Percentiles rank a stretch among this genome's conserved stretches.
Evolutionary conservation across 2,329 filamentous ascomycete species (phyloP).

Genomic region (Blastomyces parvus): DNA sequence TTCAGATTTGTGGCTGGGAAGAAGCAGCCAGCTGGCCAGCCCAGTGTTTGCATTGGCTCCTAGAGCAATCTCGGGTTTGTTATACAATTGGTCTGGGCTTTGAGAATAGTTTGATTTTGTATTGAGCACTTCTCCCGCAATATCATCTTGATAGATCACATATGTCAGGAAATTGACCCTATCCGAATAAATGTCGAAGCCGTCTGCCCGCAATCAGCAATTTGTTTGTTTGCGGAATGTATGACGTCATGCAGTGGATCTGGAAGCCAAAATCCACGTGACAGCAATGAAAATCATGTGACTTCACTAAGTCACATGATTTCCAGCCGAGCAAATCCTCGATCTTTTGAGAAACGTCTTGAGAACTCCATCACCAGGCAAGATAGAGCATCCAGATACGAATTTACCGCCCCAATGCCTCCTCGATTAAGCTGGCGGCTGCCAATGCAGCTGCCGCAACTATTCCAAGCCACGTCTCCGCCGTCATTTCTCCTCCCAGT

Average conservation of each 20-base stretch:
- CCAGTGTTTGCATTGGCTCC: neutral
- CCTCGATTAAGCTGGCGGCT: conserved; percentile 16
- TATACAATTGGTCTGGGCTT: neutral
- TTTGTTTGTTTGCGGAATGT: neutral
- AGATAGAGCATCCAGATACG: neutral
- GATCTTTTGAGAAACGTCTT: neutral
- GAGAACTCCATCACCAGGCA: neutral
- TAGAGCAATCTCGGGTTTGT: neutral
- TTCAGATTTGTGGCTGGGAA: neutral
- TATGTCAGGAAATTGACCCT: neutral
- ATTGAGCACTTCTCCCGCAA: neutral
- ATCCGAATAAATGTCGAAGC: neutral
- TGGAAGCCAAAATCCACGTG: no score
- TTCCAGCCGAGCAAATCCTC: neutral
- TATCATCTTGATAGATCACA: neutral
- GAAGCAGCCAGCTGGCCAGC: neutral
- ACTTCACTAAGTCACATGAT: neutral
- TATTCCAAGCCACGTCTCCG: conserved; percentile 18
- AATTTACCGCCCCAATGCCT: conserved; percentile 13
- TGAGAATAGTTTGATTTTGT: neutral
- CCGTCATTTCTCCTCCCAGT: conserved; percentile 25
- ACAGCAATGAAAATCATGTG: neutral
- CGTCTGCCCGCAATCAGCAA: neutral
- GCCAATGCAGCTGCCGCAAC: conserved; percentile 13
- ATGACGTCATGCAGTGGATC: neutral